phyloP scores from a whole-genome alignment of 257 asterid species.

The Solanum verrucosum region DNA sequence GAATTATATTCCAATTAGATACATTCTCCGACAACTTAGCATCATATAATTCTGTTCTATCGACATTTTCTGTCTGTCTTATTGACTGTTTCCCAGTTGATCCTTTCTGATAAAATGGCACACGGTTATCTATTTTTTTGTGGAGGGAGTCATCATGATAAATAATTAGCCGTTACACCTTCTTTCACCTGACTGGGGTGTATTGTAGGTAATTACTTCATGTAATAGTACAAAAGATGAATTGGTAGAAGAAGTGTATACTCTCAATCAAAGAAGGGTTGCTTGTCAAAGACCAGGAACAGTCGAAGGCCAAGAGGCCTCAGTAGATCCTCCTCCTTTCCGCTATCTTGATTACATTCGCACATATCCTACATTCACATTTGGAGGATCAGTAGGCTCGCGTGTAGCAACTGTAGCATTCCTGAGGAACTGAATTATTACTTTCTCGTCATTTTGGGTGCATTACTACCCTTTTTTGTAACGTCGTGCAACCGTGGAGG shows the following conservation, averaged over 20 bases:
- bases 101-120: neutral
- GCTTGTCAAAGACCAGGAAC: conserved; percentile 35
- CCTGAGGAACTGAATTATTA: conserved; percentile 47
- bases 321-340: conserved; percentile 39
- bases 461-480: neutral
- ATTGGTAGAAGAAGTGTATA: conserved; percentile 74
- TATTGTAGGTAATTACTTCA: conserved; percentile 71
- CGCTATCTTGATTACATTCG: conserved; percentile 73
- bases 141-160: neutral
- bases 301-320: conserved; percentile 21
- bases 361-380: conserved; percentile 76
- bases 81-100: neutral
- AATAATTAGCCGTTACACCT: neutral
- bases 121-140: neutral
- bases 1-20: neutral
- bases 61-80: neutral
- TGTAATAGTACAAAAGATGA: conserved; percentile 94
- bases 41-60: neutral
- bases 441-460: neutral
- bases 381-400: conserved; percentile 90
- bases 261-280: conserved; percentile 62
- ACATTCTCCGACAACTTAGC: neutral
- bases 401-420: conserved; percentile 96
- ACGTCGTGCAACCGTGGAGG: neutral
- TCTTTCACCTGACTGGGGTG: neutral